Base-by-base conservation (phyloP, 345 rosid genomes). In the Salix caprea region DNA sequence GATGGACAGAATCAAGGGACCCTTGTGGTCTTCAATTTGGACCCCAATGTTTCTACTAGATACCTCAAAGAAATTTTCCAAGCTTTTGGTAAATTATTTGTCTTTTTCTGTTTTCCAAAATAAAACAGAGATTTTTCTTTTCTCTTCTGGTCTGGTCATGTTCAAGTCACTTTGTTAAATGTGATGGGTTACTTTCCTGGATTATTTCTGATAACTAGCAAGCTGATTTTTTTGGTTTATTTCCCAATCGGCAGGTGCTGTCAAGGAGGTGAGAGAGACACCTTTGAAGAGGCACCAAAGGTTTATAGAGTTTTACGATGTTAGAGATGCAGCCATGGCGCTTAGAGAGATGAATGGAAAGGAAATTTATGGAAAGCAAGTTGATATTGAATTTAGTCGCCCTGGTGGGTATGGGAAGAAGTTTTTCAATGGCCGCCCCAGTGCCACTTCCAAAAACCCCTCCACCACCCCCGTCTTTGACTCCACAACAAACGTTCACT, bases 1-100 rank as follows among this genome's bases (percentile, higher is more conserved):
- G 88, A 89, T 21, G 98, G 97, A 30, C 84, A 81, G 65, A 96
- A 96, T 76, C 99, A 96, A 82, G 99, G 99, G 48, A 91, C 97
- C 0, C 82, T 96, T 0, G 97, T 96, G 26, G 77, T 92, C 28
- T 86, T 96, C 87, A 96, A 96, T 80, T 77, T 96, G 48, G 91
- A 91, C 84, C 92, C 96, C 9, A 79, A 79, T 76, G 88, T 89
- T 71, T 88, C 98, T n/a, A 82, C 91, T 2, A 19, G 78, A 1
- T 46, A 52, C 70, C 93, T 96, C 64, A 84, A 79, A 77, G 89
- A 78, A 24, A 79, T 85, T 74, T 96, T 96, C 78, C 86, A 89
- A 67, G 82, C 79, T 62, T 96, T 77, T 46, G 99, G 99, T 96
- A 85, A 66, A 62, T 9, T 9, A 7, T 46, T 48, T 24, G 39